Evolutionary conservation across 805 yeast species (phyloP).

Genomic region (Metschnikowia amazonensis): DNA sequence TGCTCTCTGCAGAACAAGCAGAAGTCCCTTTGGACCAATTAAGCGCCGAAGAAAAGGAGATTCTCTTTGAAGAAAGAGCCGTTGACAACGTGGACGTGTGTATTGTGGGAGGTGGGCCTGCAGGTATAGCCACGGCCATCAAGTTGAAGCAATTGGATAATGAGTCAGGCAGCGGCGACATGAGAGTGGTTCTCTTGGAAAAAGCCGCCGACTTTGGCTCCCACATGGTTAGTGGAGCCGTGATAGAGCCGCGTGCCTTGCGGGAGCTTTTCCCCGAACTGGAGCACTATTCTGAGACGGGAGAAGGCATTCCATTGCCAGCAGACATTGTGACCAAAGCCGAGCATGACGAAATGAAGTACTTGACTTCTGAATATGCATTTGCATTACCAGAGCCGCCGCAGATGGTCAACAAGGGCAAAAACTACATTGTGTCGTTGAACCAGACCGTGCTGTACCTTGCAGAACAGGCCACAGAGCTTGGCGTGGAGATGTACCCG

Average conservation of each 20-base stretch:
- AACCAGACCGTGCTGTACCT: conserved; percentile 77
- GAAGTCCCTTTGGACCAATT: conserved; percentile 9
- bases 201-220: conserved; percentile 92
- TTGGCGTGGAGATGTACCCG: conserved; percentile 92
- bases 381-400: conserved; percentile 90
- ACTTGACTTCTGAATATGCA: conserved; percentile 55
- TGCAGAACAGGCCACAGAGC: conserved; percentile 83
- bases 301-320: conserved; percentile 71
- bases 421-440: conserved; percentile 81
- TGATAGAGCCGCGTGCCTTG: conserved; percentile 84
- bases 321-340: conserved; percentile 72
- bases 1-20: background rate
- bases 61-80: conserved; percentile 63
- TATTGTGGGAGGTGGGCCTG: conserved; percentile 97
- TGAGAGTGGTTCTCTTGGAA: conserved; percentile 85
- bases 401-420: conserved; percentile 75
- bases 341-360: conserved; percentile 68
- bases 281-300: conserved; percentile 47
- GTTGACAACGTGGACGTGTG: conserved; percentile 88
- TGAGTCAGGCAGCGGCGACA: conserved; percentile 57
- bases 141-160: conserved; percentile 78
- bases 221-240: conserved; percentile 91
- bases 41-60: conserved; percentile 41
- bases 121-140: conserved; percentile 94
- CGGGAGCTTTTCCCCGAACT: conserved; percentile 77